Conservation (phyloP, 78 protist species). For the slime mould (Dictyostelium discoideum) region dicty_2.7 NC_007088.5:5039501-5040000, state of each 20-base stretch:
- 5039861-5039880: constrained; percentile 98
- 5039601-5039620: constrained; percentile 95
- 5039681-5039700: constrained; percentile 88
- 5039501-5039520: constrained; percentile 94
- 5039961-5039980: constrained; percentile 98
- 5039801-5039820: constrained; percentile 66
- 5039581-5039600: constrained; percentile 88
- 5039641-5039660: constrained; percentile 92
- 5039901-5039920: constrained; percentile 92
- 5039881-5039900: constrained; percentile 93
- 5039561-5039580: constrained; percentile 86
- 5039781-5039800: constrained; percentile 88
- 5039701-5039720: constrained; percentile 99
- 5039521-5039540: constrained; percentile 85
- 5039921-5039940: constrained; percentile 87
- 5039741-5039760: constrained; percentile 88
- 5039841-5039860: constrained; percentile 95
- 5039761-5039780: constrained; percentile 50
- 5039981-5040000: constrained; percentile 87
- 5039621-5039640: constrained; percentile 98
- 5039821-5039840: constrained; percentile 81
- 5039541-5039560: constrained; percentile 84
- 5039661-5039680: background rate
- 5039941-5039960: constrained; percentile 90
- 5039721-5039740: constrained; percentile 93